Conservation (phyloP, 805 yeast genomes). For the Scheffersomyces stipitis region DNA sequence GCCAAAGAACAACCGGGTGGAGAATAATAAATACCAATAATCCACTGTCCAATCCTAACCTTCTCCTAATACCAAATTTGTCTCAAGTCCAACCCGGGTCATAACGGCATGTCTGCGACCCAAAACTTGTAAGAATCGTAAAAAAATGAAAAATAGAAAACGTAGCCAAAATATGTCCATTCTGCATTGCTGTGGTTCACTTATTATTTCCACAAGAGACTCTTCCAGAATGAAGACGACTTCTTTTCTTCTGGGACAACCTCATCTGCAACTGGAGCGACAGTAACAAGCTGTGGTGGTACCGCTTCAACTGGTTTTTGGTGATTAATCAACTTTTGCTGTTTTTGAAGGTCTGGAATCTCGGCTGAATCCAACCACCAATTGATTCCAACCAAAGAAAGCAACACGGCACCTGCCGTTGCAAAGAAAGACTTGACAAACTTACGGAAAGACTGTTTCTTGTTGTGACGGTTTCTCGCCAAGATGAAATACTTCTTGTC, state of each 20-base stretch:
- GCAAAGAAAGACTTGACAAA: conserved; percentile 22
- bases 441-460: neutral
- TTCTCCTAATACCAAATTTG: too few relatives aligned
- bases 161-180: too few relatives aligned
- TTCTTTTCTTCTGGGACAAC: neutral
- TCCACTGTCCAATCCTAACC: too few relatives aligned
- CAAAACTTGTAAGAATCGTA: too few relatives aligned
- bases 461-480: conserved; percentile 1
- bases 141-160: too few relatives aligned
- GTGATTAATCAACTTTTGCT: too few relatives aligned
- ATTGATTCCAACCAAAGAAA: conserved; percentile 23
- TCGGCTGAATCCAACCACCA: conserved; percentile 18
- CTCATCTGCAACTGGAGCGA: neutral
- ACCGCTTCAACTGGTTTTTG: neutral
- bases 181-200: too few relatives aligned
- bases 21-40: too few relatives aligned
- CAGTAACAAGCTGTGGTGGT: conserved; percentile 1
- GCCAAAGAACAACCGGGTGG: too few relatives aligned
- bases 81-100: too few relatives aligned
- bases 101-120: too few relatives aligned
- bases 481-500: conserved; percentile 9
- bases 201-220: conserved; percentile 8
- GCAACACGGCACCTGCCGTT: conserved; percentile 24
- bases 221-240: conserved; percentile 7
- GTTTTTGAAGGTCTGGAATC: too few relatives aligned